These are phyloP conservation scores for Cutaneotrichosporon cyanovorans DNA, from an alignment of 1,284 basidiomycete species.

Conservation along the genomic window DNA sequence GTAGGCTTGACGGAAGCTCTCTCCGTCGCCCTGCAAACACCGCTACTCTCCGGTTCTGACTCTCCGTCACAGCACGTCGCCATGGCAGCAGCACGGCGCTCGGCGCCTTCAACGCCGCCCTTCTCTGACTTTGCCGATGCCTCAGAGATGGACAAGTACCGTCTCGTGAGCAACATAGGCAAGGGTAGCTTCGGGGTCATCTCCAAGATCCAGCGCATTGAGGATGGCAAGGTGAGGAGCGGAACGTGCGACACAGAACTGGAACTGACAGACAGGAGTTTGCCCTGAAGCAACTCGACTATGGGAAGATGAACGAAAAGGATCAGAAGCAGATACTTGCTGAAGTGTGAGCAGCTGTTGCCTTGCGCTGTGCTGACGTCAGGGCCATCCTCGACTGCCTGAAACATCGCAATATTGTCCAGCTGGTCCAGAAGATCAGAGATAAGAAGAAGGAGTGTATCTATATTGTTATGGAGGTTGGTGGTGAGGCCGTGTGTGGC, in stretches of 20 bases:
- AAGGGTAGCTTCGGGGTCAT: constrained; percentile 98
- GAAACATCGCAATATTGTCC: constrained; percentile 86
- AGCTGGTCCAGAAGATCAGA: constrained; percentile 55
- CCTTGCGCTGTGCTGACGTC: neutral
- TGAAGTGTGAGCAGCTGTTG: constrained; percentile 81
- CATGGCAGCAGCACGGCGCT: constrained; percentile 6
- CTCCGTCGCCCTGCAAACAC: no score
- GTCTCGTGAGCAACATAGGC: constrained; percentile 82
- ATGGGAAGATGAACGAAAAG: constrained; percentile 84
- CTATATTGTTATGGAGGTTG: constrained; percentile 84
- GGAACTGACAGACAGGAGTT: constrained; percentile 54
- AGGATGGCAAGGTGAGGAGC: constrained; percentile 68
- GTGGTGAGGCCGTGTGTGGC: constrained; percentile 11
- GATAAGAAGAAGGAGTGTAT: constrained; percentile 84
- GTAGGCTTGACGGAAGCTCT: no score
- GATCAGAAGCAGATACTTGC: constrained; percentile 91
- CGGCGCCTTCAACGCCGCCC: constrained; percentile 4
- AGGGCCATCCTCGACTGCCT: constrained; percentile 95
- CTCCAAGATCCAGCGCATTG: constrained; percentile 76
- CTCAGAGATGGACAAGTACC: constrained; percentile 64
- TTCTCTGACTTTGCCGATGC: constrained; percentile 31
- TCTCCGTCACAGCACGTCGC: neutral
- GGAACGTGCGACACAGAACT: constrained; percentile 37
- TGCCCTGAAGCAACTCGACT: constrained; percentile 91
- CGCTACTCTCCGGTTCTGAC: no score